These are phyloP conservation scores for Cenchrus fungigraminus DNA, from an alignment of 176 grass and related monocot species.

Conservation along the genomic window DNA sequence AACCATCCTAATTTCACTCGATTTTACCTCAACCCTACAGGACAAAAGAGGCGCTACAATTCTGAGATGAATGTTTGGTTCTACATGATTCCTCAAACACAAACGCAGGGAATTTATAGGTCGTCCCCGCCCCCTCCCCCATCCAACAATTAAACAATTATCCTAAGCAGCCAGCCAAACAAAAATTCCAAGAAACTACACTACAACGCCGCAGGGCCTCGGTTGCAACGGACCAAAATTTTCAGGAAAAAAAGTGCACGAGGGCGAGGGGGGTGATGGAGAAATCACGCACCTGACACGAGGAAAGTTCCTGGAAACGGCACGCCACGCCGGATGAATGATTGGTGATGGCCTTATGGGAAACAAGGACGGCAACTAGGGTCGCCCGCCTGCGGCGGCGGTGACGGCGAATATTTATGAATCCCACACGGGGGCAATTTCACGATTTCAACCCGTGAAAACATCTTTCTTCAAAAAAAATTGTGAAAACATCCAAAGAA, in stretches of 20 bases:
- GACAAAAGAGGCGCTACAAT: background rate
- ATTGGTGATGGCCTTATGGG: slow-evolving; percentile 4
- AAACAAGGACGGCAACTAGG: background rate
- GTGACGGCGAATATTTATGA: background rate
- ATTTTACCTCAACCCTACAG: slow-evolving; percentile 25
- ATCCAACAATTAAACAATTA: background rate
- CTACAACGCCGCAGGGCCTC: background rate
- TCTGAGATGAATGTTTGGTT: background rate
- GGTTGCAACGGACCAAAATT: background rate
- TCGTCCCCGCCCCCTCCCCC: background rate
- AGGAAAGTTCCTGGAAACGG: slow-evolving; percentile 35
- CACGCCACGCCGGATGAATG: background rate
- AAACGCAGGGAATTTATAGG: slow-evolving; percentile 42
- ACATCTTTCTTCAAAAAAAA: too few species aligned
- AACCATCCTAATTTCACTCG: slow-evolving; percentile 9
- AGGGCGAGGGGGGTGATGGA: background rate
- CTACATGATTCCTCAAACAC: background rate
- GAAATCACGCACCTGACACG: slow-evolving; percentile 34
- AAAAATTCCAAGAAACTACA: slow-evolving; percentile 40
- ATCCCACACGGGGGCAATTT: slow-evolving; percentile 22
- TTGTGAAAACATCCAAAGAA: background rate
- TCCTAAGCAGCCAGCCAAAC: background rate
- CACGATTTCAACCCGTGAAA: background rate
- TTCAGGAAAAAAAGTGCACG: background rate
- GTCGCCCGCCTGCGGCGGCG: background rate